These are phyloP conservation scores for Pyrenula aspistea DNA, from an alignment of 495 filamentous ascomycete species.

Conservation along the genomic window DNA sequence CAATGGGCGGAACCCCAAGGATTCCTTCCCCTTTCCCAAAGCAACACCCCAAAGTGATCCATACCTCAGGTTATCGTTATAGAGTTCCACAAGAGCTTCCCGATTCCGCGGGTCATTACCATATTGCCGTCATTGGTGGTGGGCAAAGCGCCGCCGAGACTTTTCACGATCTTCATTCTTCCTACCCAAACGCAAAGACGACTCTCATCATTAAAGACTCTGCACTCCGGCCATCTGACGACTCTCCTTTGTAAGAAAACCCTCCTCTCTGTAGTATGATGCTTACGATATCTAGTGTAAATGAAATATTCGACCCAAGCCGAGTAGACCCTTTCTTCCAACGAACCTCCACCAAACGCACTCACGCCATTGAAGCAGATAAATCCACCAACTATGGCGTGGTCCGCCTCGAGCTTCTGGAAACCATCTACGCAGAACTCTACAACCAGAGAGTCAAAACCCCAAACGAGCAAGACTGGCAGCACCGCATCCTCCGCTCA, in stretches of 20 bases:
- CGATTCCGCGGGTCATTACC: conserved; percentile 44
- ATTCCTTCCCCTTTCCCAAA: conserved; percentile 56
- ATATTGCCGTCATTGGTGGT: conserved; percentile 73
- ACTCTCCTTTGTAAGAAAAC: conserved; percentile 92
- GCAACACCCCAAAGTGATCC: conserved; percentile 56
- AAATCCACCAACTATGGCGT: conserved; percentile 88
- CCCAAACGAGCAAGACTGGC: conserved; percentile 60
- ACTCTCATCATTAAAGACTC: conserved; percentile 64
- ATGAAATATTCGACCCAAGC: conserved; percentile 88
- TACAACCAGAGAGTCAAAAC: conserved; percentile 72
- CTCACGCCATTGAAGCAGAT: conserved; percentile 48
- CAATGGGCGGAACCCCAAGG: conserved; percentile 68
- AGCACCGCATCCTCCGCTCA: conserved; percentile 61
- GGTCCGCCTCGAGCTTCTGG: conserved; percentile 75
- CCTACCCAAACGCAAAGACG: conserved; percentile 71
- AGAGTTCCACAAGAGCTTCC: conserved; percentile 44
- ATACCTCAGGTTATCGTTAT: conserved; percentile 80
- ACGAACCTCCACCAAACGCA: conserved; percentile 47
- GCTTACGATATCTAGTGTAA: conserved; percentile 50
- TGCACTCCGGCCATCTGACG: conserved; percentile 80
- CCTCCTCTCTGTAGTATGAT: too few species aligned
- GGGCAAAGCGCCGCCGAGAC: conserved; percentile 95
- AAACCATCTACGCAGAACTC: conserved; percentile 71
- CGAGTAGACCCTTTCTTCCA: conserved; percentile 63
- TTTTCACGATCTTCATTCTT: conserved; percentile 74